Percentiles rank a stretch among this genome's conserved stretches.
These are phyloP conservation scores for Coelastrella sp. DNA, from an alignment of 139 green algal genomes.

Conservation along the genomic window DNA sequence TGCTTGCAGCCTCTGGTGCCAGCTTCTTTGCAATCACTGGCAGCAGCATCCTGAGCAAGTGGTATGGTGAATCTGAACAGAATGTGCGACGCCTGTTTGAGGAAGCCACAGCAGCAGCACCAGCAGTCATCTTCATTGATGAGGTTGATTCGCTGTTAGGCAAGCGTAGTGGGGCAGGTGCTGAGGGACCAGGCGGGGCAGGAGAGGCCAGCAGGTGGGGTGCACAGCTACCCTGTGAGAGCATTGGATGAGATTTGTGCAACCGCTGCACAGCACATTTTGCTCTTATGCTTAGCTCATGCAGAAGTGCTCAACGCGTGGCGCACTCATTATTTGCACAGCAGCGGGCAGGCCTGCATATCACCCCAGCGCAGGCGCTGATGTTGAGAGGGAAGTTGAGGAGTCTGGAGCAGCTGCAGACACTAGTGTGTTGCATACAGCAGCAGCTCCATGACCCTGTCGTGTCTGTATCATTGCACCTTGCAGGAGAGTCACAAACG, in stretches of 20 bases:
- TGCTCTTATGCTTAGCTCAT: too few species aligned
- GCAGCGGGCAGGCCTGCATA: too few species aligned
- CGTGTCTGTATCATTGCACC: background rate
- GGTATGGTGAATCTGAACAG: constrained; percentile 59
- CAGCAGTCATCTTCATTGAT: constrained; percentile 69
- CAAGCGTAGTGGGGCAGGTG: background rate
- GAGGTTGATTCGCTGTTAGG: constrained; percentile 63
- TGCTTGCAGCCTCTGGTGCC: background rate
- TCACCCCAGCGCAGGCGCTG: background rate
- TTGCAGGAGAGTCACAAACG: constrained; percentile 63
- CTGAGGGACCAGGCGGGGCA: background rate
- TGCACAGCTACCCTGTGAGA: too few species aligned
- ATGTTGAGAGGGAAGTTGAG: constrained; percentile 4
- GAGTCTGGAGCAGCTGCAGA: too few species aligned
- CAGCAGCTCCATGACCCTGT: too few species aligned
- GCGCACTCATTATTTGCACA: too few species aligned
- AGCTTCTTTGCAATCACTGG: constrained; percentile 61
- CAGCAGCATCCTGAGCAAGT: constrained; percentile 38
- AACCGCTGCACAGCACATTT: too few species aligned
- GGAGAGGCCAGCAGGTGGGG: background rate
- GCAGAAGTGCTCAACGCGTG: too few species aligned
- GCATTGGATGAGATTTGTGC: too few species aligned
- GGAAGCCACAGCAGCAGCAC: constrained; percentile 51
- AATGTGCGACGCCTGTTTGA: constrained; percentile 67
- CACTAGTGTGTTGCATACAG: too few species aligned